phyloP scores from a whole-genome alignment of 163 green algal species.

The Coccomyxa subellipsoidea region DNA sequence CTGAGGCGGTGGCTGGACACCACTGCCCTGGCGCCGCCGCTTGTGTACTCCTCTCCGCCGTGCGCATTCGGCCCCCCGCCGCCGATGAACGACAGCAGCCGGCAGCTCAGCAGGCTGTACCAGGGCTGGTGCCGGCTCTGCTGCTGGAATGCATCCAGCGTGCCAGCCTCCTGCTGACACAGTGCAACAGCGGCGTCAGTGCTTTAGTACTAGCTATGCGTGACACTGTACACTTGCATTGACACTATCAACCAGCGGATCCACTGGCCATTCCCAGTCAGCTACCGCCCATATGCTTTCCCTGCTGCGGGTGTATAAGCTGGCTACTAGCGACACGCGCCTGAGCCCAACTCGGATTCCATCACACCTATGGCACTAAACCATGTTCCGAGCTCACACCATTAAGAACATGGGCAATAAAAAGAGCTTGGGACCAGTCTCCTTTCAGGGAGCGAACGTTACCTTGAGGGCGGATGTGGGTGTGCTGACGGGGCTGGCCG shows the following conservation, averaged over 20 bases:
- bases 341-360: too few species aligned
- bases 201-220: too few species aligned
- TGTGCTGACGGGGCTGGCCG: background rate
- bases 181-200: background rate
- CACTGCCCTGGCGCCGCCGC: background rate
- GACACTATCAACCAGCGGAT: too few species aligned
- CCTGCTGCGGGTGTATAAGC: background rate
- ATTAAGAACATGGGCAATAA: too few species aligned
- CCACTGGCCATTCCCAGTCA: background rate
- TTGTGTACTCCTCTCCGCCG: background rate
- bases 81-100: background rate
- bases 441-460: too few species aligned
- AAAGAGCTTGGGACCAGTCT: too few species aligned
- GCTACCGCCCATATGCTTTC: background rate
- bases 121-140: background rate
- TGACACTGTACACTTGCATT: too few species aligned
- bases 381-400: too few species aligned
- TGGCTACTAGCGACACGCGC: too few species aligned
- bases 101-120: slow-evolving; percentile 3
- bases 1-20: background rate
- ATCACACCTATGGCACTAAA: too few species aligned
- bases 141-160: background rate
- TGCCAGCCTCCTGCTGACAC: background rate
- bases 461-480: too few species aligned
- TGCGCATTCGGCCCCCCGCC: background rate